Evolutionary conservation across 768 basidiomycete genomes (phyloP), one percentile per base, ranked within the genome.

Genomic region (Xerocomellus intermedius): DNA sequence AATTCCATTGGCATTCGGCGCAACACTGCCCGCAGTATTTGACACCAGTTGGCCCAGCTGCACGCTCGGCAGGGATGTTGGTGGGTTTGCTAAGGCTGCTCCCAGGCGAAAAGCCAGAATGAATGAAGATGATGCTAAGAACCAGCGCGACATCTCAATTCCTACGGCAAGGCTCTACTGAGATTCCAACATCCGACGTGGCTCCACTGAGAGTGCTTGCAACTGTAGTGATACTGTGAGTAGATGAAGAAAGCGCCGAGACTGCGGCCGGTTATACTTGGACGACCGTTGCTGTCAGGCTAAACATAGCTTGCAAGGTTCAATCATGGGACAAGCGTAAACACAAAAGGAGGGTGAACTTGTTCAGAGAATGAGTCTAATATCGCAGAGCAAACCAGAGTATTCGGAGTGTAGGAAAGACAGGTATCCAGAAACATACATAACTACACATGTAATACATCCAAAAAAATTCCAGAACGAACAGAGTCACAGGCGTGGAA

Each of bases 1-100:
- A 54, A 84, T 74, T 17, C 81, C 80, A 48, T 71, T 53, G 41
- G 10, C 60, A 51, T 74, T 76, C 50, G 68, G 56, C 21, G 64
- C 64, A 37, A 60, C 52, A 35, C 26, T 44, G 51, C 50, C 59
- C 46, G 36, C 12, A 30, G 30, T 6, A 12, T 56, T 54, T 26
- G 66, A 62, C 39, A 38, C 44, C 8, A 44, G 47, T 19, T 58
- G 57, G 33, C 52, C 33, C 16, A 38, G 14, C 47, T 49, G 64
- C 55, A 67, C n/a, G 32, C 48, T 43, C 3, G 67, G 60, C 5
- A 56, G 16, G 21, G 42, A 21, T 30, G 17, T n/a, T 5, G 53
- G 8, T 22, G 35, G 22, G n/a, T 17, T 53, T 44, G 61, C 56
- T 6, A 48, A 41, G 45, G 45, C 55, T 48, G 37, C 41, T 54